Conservation (phyloP, 106 monocot genomes). For the Iris macrosiphon region DNA sequence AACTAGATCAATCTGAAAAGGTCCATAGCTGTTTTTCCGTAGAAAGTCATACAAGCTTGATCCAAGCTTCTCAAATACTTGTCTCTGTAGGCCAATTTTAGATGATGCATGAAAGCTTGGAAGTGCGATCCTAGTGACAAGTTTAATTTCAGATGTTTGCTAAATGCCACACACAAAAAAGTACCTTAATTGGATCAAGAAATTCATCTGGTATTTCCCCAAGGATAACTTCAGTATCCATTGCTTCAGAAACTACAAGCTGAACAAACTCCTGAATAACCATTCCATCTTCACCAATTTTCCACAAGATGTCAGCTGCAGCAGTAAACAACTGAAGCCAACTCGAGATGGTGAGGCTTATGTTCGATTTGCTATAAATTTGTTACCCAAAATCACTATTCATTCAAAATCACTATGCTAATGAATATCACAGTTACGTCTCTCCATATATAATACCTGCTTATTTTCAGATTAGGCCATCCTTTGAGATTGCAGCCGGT, state of each 20-base stretch:
- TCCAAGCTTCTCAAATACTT: too few species aligned
- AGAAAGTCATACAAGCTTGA: too few species aligned
- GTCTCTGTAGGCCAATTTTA: too few species aligned
- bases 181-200: constrained; percentile 98
- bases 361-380: too few species aligned
- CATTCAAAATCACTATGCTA: too few species aligned
- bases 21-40: too few species aligned
- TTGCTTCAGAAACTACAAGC: constrained; percentile 76
- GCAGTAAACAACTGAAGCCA: constrained; percentile 65
- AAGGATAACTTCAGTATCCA: constrained; percentile 85
- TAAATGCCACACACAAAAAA: too few species aligned
- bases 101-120: too few species aligned
- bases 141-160: too few species aligned
- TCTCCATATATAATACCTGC: constrained; percentile 30
- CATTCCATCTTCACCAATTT: constrained; percentile 75
- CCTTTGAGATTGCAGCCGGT: constrained; percentile 79
- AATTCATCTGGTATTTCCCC: constrained; percentile 99
- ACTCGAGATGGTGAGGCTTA: constrained; percentile 13
- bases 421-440: background rate
- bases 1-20: too few species aligned
- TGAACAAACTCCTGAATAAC: constrained; percentile 73
- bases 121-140: too few species aligned
- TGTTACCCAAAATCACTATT: too few species aligned
- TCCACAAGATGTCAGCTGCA: constrained; percentile 77
- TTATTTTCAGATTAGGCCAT: constrained; percentile 92